Conservation (phyloP, 768 basidiomycete species). For the Boletales sp. region DNA sequence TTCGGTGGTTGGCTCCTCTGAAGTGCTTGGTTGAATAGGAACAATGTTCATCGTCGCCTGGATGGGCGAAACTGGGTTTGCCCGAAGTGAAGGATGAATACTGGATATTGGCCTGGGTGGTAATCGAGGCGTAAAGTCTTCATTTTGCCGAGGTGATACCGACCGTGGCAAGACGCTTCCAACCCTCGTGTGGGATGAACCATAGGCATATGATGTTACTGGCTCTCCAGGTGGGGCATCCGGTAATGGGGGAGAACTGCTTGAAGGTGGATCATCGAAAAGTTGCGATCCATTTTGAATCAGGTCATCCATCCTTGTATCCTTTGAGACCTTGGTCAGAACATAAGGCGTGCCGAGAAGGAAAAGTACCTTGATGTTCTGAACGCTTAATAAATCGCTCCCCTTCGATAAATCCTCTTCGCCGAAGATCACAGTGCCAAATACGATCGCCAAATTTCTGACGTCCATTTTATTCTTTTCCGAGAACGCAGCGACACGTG, state of each 20-base stretch:
- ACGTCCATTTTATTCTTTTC: conserved; percentile 92
- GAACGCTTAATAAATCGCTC: conserved; percentile 73
- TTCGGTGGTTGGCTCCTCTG: conserved; percentile 19
- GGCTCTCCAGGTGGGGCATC: conserved; percentile 69
- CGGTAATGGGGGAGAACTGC: conserved; percentile 65
- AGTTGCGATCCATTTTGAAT: conserved; percentile 66
- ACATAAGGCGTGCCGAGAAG: conserved; percentile 32
- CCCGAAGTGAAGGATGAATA: conserved; percentile 74
- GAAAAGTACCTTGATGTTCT: conserved; percentile 60
- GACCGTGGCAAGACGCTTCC: conserved; percentile 39
- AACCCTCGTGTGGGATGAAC: conserved; percentile 68
- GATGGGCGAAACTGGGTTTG: conserved; percentile 43
- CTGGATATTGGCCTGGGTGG: conserved; percentile 67
- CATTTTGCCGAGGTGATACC: conserved; percentile 31
- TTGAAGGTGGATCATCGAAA: conserved; percentile 53
- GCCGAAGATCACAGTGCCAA: conserved; percentile 85
- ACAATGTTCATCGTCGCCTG: conserved; percentile 35
- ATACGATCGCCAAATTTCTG: conserved; percentile 89
- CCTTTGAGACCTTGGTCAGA: conserved; percentile 34
- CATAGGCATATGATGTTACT: conserved; percentile 54
- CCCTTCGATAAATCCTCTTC: conserved; percentile 86
- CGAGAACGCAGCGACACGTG: conserved; percentile 59
- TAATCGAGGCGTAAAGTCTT: conserved; percentile 72
- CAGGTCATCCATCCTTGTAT: conserved; percentile 80
- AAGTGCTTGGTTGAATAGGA: conserved; percentile 25